Conservation (phyloP, 2,329 filamentous ascomycete genomes). For the Fusarium metavorans region DNA sequence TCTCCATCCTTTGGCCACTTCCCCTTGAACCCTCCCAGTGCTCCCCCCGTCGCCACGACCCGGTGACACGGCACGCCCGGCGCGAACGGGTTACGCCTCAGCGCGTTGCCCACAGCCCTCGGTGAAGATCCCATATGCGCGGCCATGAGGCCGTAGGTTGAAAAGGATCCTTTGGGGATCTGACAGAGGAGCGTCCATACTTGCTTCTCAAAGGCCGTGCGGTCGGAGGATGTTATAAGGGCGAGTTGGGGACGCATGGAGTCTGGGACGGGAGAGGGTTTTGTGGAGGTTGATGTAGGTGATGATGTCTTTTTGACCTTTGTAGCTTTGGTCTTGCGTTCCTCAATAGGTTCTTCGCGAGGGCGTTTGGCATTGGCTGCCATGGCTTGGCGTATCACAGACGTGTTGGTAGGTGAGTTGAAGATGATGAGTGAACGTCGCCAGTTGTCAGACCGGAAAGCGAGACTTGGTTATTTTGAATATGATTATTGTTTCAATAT, state of each 20-base stretch:
- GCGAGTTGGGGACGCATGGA: constrained; percentile 55
- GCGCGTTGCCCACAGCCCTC: constrained; percentile 80
- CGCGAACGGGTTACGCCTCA: constrained; percentile 85
- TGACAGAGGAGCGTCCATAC: constrained; percentile 81
- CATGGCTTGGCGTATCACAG: constrained; percentile 18
- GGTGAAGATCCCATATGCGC: constrained; percentile 77
- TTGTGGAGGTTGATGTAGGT: not conserved
- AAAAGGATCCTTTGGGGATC: constrained; percentile 80
- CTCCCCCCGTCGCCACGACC: constrained; percentile 79
- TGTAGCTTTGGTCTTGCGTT: constrained; percentile 22
- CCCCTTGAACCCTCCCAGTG: constrained; percentile 79
- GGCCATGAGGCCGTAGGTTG: constrained; percentile 82
- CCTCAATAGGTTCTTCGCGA: constrained; percentile 30
- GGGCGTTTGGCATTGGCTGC: constrained; percentile 27
- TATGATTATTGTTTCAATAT: not conserved
- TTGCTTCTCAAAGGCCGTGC: constrained; percentile 68
- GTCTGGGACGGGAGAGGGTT: constrained; percentile 10
- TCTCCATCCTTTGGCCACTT: constrained; percentile 72
- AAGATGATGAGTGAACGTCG: not conserved
- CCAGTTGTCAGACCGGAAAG: not conserved
- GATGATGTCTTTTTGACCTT: constrained; percentile 20
- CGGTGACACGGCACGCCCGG: constrained; percentile 86
- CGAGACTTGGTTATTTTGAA: not conserved
- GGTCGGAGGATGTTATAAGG: constrained; percentile 58
- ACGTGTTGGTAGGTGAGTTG: not conserved